phyloP scores from a whole-genome alignment of 306 rosid genomes.

The Senna tora region DNA sequence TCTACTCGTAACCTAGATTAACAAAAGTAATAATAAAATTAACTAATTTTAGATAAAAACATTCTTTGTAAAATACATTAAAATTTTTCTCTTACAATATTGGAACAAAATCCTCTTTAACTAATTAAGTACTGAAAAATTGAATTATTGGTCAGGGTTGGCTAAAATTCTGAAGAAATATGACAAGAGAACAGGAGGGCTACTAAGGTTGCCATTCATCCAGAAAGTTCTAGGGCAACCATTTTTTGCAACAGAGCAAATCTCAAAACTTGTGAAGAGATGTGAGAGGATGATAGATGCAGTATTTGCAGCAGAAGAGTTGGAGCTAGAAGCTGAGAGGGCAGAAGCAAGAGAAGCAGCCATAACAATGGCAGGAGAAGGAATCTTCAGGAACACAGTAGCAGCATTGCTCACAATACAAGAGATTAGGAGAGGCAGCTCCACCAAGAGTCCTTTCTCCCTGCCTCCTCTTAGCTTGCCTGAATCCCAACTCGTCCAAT shows the following conservation, averaged over 20 bases:
- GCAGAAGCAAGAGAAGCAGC: constrained; percentile 57
- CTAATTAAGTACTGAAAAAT: too few species aligned
- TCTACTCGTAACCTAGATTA: too few species aligned
- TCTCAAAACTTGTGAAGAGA: constrained; percentile 82
- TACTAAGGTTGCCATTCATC: constrained; percentile 74
- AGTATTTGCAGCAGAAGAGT: constrained; percentile 63
- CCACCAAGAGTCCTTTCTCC: constrained; percentile 74
- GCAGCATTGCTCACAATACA: constrained; percentile 83
- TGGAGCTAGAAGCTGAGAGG: constrained; percentile 48
- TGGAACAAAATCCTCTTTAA: too few species aligned
- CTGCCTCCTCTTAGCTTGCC: constrained; percentile 81
- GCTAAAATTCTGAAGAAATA: constrained; percentile 90
- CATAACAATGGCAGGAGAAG: constrained; percentile 59
- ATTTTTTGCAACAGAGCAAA: constrained; percentile 72
- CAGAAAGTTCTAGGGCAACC: constrained; percentile 81
- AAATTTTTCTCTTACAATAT: too few species aligned
- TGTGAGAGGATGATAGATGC: constrained; percentile 75
- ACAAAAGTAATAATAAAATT: too few species aligned
- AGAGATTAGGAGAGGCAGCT: constrained; percentile 81
- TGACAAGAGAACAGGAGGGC: constrained; percentile 82
- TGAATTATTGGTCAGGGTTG: constrained; percentile 48
- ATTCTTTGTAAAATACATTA: too few species aligned
- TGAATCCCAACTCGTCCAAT: constrained; percentile 63
- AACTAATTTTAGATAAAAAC: too few species aligned
- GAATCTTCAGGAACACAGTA: constrained; percentile 80